Evolutionary conservation across 306 rosid genomes (phyloP).

Genomic region (Lupinus albus): DNA sequence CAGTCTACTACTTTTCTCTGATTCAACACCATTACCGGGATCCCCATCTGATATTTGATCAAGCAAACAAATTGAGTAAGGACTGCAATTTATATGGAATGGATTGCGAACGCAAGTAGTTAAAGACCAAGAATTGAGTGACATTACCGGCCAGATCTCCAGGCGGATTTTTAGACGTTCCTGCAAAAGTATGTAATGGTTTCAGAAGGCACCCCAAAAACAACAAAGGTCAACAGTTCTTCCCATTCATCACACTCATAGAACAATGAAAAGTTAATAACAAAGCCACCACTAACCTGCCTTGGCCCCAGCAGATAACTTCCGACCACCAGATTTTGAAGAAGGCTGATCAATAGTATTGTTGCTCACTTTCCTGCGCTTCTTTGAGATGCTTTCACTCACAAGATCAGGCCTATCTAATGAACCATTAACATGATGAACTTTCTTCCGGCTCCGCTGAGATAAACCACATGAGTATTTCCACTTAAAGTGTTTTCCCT

Average conservation of each 20-base stretch:
- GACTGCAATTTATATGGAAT: conserved; percentile 19
- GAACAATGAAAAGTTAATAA: conserved; percentile 32
- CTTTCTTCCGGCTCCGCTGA: conserved; percentile 76
- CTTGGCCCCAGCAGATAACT: conserved; percentile 40
- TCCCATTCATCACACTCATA: conserved; percentile 31
- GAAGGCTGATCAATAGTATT: conserved; percentile 43
- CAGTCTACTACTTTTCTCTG: conserved; percentile 22
- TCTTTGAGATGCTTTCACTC: conserved; percentile 53
- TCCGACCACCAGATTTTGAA: conserved; percentile 51
- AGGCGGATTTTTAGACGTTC: conserved; percentile 34
- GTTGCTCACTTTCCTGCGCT: conserved; percentile 60
- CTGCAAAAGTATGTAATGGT: conserved; percentile 50
- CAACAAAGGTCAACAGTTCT: conserved; percentile 17
- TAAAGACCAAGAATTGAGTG: conserved; percentile 39
- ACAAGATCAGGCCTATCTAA: conserved; percentile 43
- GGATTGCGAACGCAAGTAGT: conserved; percentile 37
- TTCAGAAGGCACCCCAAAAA: conserved; percentile 40
- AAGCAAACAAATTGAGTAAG: conserved; percentile 32
- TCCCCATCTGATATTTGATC: conserved; percentile 44
- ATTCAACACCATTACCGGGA: conserved; percentile 37
- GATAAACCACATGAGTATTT: conserved; percentile 58
- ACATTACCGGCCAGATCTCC: conserved; percentile 40
- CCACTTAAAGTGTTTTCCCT: conserved; percentile 72
- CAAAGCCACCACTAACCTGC: conserved; percentile 57
- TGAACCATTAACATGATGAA: conserved; percentile 47